These are phyloP conservation scores for Sparassis latifolia DNA, from an alignment of 1,284 basidiomycete genomes.

Conservation along the genomic window DNA sequence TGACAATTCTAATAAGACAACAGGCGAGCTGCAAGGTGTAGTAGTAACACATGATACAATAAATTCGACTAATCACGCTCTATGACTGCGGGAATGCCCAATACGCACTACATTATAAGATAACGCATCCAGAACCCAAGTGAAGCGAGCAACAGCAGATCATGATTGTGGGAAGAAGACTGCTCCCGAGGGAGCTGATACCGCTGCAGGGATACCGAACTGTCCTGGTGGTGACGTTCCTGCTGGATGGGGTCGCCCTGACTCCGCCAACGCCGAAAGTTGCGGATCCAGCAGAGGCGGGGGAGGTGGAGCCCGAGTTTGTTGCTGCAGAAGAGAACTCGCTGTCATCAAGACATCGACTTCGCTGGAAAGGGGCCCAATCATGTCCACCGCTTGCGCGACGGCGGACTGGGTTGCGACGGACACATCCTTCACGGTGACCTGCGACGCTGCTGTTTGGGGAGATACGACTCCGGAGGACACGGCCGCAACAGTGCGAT, in stretches of 20 bases:
- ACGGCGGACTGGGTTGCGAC: conserved; percentile 71
- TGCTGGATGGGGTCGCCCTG: conserved; percentile 20
- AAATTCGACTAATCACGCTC: conserved; percentile 3
- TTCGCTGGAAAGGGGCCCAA: conserved; percentile 53
- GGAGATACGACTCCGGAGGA: conserved; percentile 32
- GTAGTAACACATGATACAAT: background rate
- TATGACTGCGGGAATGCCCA: conserved; percentile 6
- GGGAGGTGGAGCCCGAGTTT: conserved; percentile 17
- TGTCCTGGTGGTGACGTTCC: conserved; percentile 15
- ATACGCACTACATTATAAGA: conserved; percentile 10
- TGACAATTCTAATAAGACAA: conserved; percentile 12
- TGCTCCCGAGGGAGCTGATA: conserved; percentile 8
- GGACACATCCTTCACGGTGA: conserved; percentile 71
- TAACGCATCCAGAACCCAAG: conserved; percentile 7
- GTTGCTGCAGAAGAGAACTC: conserved; percentile 51
- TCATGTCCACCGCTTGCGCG: conserved; percentile 60
- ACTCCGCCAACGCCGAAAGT: conserved; percentile 10
- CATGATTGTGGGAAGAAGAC: conserved; percentile 15
- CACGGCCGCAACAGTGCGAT: conserved; percentile 40
- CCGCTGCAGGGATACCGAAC: conserved; percentile 9
- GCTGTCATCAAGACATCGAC: conserved; percentile 65
- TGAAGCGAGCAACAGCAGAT: background rate
- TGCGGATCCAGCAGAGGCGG: conserved; percentile 9
- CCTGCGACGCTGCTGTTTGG: conserved; percentile 43
- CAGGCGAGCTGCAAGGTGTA: background rate